Conservation (phyloP, 2,329 filamentous ascomycete species). For the Cladophialophora chaetospira region DNA sequence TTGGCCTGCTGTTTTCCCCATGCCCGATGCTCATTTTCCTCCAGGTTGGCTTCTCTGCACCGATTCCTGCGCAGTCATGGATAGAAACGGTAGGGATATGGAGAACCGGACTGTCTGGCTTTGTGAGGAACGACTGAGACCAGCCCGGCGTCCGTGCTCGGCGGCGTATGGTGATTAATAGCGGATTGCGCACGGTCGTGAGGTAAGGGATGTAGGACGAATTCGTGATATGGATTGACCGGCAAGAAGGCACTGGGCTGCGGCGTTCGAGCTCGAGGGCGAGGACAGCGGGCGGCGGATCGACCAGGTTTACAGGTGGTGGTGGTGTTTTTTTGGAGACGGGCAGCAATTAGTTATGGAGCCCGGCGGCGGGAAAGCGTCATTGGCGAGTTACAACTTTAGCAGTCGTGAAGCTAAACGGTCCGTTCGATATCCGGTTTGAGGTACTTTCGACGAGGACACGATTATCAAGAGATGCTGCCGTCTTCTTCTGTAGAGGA, state of each 20-base stretch:
- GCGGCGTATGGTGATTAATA: background rate
- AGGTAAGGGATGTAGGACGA: background rate
- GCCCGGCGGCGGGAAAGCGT: constrained; percentile 4
- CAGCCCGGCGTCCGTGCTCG: constrained; percentile 11
- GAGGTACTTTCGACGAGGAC: constrained; percentile 3
- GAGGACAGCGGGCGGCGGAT: constrained; percentile 13
- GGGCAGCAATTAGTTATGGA: constrained; percentile 10
- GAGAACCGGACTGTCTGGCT: background rate
- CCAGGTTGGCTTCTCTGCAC: constrained; percentile 15
- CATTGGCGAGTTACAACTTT: background rate
- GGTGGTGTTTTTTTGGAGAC: constrained; percentile 16
- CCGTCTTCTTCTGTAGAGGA: too few relatives aligned
- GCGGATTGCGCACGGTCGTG: too few relatives aligned
- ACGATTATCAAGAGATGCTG: background rate
- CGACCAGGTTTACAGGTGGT: constrained; percentile 14
- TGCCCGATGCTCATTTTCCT: constrained; percentile 27
- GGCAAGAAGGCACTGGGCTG: background rate
- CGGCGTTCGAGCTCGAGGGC: constrained; percentile 9
- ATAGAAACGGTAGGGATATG: constrained; percentile 9
- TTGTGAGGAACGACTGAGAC: constrained; percentile 10
- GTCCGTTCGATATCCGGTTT: constrained; percentile 19
- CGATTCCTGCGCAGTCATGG: constrained; percentile 23
- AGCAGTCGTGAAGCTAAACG: constrained; percentile 4
- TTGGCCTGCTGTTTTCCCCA: constrained; percentile 25
- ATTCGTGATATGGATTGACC: background rate